Evolutionary conservation across 495 filamentous ascomycete genomes (phyloP).

Genomic region (Aspergillus homomorphus): DNA sequence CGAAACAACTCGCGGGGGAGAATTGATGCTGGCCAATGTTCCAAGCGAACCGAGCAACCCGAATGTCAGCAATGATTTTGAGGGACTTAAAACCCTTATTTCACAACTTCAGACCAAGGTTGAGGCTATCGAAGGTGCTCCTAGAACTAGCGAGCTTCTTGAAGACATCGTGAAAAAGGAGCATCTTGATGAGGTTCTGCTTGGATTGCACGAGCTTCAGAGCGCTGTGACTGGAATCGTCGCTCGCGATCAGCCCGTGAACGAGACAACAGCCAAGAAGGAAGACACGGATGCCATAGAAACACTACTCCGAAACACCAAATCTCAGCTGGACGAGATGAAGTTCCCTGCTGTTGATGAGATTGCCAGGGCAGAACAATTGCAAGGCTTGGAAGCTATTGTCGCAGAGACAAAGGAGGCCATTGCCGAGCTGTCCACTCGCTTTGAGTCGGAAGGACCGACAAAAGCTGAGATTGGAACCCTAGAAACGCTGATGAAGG

Average conservation of each 20-base stretch:
- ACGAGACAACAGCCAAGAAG: slow-evolving; percentile 50
- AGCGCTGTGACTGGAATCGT: slow-evolving; percentile 48
- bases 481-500: slow-evolving; percentile 72
- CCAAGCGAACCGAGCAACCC: slow-evolving; percentile 26
- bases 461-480: slow-evolving; percentile 73
- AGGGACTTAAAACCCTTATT: slow-evolving; percentile 77
- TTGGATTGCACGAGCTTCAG: slow-evolving; percentile 57
- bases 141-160: slow-evolving; percentile 42
- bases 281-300: slow-evolving; percentile 88
- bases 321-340: slow-evolving; percentile 76
- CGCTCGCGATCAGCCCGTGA: slow-evolving; percentile 35
- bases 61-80: slow-evolving; percentile 65
- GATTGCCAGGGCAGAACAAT: slow-evolving; percentile 69
- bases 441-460: slow-evolving; percentile 59
- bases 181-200: slow-evolving; percentile 59
- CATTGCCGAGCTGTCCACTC: slow-evolving; percentile 54
- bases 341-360: slow-evolving; percentile 57
- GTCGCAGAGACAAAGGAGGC: slow-evolving; percentile 69
- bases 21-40: slow-evolving; percentile 50
- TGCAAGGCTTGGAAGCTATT: slow-evolving; percentile 68
- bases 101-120: slow-evolving; percentile 79
- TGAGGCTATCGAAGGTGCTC: slow-evolving; percentile 68
- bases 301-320: slow-evolving; percentile 78
- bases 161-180: slow-evolving; percentile 51
- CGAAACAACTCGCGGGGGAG: slow-evolving; percentile 44